These are phyloP conservation scores for Mucor sp. DNA, from an alignment of 371 early-diverging fungal genomes.

Conservation along the genomic window DNA sequence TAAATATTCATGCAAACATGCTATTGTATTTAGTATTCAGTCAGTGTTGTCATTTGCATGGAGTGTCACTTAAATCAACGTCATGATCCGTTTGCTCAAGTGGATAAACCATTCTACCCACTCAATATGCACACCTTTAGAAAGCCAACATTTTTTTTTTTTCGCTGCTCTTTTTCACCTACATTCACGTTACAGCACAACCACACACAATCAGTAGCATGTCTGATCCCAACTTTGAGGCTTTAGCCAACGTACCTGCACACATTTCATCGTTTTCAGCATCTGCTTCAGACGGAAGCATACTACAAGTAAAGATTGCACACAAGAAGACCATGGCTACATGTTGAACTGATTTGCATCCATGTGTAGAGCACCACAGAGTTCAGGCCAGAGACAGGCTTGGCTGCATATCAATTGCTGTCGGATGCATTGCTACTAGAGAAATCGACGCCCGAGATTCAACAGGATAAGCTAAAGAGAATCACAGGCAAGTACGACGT, in stretches of 20 bases:
- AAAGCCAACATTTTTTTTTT: neutral
- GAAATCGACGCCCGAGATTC: conserved; percentile 14
- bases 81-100: neutral
- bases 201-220: neutral
- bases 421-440: conserved; percentile 19
- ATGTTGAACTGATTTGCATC: neutral
- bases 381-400: neutral
- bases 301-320: conserved; percentile 16
- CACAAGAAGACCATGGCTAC: neutral
- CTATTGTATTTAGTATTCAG: too few species aligned
- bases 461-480: conserved; percentile 26
- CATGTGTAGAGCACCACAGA: conserved; percentile 3
- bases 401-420: conserved; percentile 28
- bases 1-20: neutral
- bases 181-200: neutral
- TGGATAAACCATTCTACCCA: neutral
- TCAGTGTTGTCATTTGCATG: too few species aligned
- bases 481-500: conserved; percentile 23
- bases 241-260: conserved; percentile 22
- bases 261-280: conserved; percentile 32
- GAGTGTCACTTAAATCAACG: neutral
- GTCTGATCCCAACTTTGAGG: conserved; percentile 31
- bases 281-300: conserved; percentile 20
- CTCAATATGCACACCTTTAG: neutral
- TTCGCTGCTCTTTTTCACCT: neutral